Evolutionary conservation across 2,329 filamentous ascomycete species (phyloP), one percentile per base, ranked within the genome.

Genomic region (Ophiostoma sp.): DNA sequence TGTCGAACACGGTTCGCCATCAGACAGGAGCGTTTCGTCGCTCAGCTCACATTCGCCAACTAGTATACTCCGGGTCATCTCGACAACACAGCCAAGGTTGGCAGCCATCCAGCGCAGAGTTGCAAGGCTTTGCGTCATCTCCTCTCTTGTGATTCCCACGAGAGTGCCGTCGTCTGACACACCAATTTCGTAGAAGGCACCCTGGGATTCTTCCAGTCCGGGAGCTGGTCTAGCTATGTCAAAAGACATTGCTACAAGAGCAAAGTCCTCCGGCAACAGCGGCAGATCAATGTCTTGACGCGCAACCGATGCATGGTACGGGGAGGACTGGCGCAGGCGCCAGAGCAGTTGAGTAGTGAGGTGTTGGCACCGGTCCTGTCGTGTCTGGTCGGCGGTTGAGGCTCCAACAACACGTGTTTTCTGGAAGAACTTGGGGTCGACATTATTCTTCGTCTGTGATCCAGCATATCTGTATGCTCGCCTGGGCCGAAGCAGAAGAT

Each of bases 111-210:
- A 87, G 70, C 88, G 87, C 49, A 99, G 79, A 69, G 93, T 97
- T 58, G 85, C 85, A 70, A 98, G 82, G 76, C 93, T 97, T 78
- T 98, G 94, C 70, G 94, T 87, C 83, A 99, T 86, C 78, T 99
- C 95, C 75, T 97, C 93, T 72, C 91, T 87, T 2, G 92, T 91
- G 64, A 99, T 81, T 0, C 95, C 95, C 58, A 97, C 87, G 69
- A 99, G 87, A 0, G 90, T 92, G 7, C 95, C 95, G 79, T 98
- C 93, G 76, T 99, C 95, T 41, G 93, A 90, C 9, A 99, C 93
- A 0, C 95, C 95, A 76, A 99, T 96, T 77, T 99, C 94, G 74
- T 99, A 99, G 65, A 98, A 79, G 0, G 95, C 95, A 5, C 95
- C 95, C 72, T 92, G 89, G 16, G 93, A 97, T 76, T 97, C 93